Percentiles rank a stretch among this genome's conserved stretches.
Evolutionary conservation across 176 grass and related monocot species (phyloP).

Genomic region (Avena insularis): DNA sequence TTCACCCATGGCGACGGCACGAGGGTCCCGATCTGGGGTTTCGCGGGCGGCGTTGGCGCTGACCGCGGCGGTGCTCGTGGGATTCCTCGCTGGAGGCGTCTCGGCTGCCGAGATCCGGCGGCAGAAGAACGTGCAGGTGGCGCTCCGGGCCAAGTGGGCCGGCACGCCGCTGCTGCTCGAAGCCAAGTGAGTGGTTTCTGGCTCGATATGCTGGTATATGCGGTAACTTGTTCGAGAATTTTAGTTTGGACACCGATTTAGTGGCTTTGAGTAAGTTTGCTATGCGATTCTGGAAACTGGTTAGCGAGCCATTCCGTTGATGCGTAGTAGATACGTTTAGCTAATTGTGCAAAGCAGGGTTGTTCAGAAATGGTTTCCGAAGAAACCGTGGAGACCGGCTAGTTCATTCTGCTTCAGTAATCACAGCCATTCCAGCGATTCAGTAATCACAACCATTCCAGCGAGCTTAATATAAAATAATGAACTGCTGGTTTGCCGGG

Average conservation of each 20-base stretch:
- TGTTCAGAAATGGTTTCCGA: background rate
- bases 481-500: background rate
- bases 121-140: slow-evolving; percentile 91
- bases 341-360: background rate
- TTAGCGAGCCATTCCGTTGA: background rate
- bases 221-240: background rate
- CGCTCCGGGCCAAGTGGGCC: slow-evolving; percentile 86
- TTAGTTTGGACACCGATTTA: background rate
- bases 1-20: slow-evolving; percentile 36
- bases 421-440: background rate
- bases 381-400: background rate
- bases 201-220: slow-evolving; percentile 26
- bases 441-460: background rate
- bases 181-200: slow-evolving; percentile 60
- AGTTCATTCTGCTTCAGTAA: slow-evolving; percentile 7
- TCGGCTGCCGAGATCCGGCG: slow-evolving; percentile 53
- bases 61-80: slow-evolving; percentile 37
- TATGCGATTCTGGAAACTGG: background rate
- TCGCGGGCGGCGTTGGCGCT: slow-evolving; percentile 20
- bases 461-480: background rate
- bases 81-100: slow-evolving; percentile 26
- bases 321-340: background rate
- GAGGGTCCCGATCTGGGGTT: slow-evolving; percentile 50
- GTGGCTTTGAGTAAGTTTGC: background rate
- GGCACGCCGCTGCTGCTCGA: slow-evolving; percentile 89